These are phyloP conservation scores for Escovopsis sp. DNA, from an alignment of 2,329 filamentous ascomycete species.

Conservation along the genomic window DNA sequence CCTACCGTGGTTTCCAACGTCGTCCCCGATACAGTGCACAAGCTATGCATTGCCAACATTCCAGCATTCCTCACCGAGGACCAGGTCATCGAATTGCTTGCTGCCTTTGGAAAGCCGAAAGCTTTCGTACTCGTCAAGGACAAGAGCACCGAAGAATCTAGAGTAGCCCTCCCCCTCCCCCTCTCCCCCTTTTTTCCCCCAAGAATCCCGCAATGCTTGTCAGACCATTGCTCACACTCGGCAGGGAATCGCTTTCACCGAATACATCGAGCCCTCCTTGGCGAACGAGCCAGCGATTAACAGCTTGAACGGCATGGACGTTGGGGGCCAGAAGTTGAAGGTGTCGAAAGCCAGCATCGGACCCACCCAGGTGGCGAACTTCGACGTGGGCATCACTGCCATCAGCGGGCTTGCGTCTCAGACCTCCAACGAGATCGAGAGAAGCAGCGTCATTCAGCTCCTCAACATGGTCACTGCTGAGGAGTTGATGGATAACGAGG, in stretches of 20 bases:
- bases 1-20: conserved; percentile 63
- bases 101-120: conserved; percentile 85
- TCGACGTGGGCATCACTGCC: conserved; percentile 92
- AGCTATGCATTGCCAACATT: conserved; percentile 85
- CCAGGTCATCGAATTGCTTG: conserved; percentile 78
- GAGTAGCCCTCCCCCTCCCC: conserved; percentile 39
- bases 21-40: conserved; percentile 86
- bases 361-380: conserved; percentile 76
- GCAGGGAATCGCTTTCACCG: conserved; percentile 90
- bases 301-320: conserved; percentile 82
- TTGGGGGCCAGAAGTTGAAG: conserved; percentile 74
- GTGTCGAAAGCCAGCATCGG: conserved; percentile 85
- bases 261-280: conserved; percentile 60
- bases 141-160: conserved; percentile 66
- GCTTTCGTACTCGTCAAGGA: conserved; percentile 87
- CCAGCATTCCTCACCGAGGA: conserved; percentile 79
- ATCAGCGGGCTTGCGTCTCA: conserved; percentile 97
- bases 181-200: not conserved
- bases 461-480: conserved; percentile 98
- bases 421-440: conserved; percentile 61
- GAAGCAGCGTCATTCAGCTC: conserved; percentile 74
- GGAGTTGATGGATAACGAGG: conserved; percentile 83
- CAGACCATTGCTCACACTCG: conserved; percentile 13
- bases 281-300: conserved; percentile 78
- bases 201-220: no score